Conservation (phyloP, 2,329 filamentous ascomycete genomes). For the Hirsutella minnesotensis region DNA sequence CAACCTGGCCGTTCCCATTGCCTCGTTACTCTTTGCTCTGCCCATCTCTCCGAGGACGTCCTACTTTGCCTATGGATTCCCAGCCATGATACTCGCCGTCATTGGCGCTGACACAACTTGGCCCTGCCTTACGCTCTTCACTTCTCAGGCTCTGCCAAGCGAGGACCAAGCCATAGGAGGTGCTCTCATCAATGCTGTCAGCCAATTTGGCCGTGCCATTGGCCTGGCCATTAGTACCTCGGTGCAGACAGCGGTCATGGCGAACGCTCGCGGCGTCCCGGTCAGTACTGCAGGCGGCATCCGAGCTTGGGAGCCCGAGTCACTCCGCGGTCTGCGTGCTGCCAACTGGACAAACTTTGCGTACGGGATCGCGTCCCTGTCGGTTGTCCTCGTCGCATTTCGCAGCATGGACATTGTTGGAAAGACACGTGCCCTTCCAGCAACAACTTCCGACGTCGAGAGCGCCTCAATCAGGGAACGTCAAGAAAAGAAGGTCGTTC, state of each 20-base stretch:
- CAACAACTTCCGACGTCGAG: slow-evolving; percentile 6
- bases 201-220: slow-evolving; percentile 54
- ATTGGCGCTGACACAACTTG: slow-evolving; percentile 56
- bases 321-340: slow-evolving; percentile 35
- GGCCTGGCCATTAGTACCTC: slow-evolving; percentile 54
- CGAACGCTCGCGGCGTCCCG: slow-evolving; percentile 28
- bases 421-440: slow-evolving; percentile 14
- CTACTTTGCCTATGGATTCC: slow-evolving; percentile 57
- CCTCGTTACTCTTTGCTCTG: slow-evolving; percentile 49
- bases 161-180: slow-evolving; percentile 58
- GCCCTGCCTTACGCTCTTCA: slow-evolving; percentile 54
- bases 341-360: slow-evolving; percentile 41
- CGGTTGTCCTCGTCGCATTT: slow-evolving; percentile 34
- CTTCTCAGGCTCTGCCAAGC: slow-evolving; percentile 46
- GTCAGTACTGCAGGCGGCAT: slow-evolving; percentile 32
- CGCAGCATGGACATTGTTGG: slow-evolving; percentile 41
- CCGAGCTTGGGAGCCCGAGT: slow-evolving; percentile 29
- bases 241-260: slow-evolving; percentile 51
- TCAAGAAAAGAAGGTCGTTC: background rate
- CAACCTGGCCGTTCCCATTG: slow-evolving; percentile 40
- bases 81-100: slow-evolving; percentile 53
- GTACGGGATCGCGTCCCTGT: slow-evolving; percentile 29
- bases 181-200: slow-evolving; percentile 54
- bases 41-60: slow-evolving; percentile 48
- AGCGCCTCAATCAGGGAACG: background rate